Percentiles rank a stretch among this genome's conserved stretches.
Evolutionary conservation across 345 rosid genomes (phyloP).

Genomic region (Populus alba): DNA sequence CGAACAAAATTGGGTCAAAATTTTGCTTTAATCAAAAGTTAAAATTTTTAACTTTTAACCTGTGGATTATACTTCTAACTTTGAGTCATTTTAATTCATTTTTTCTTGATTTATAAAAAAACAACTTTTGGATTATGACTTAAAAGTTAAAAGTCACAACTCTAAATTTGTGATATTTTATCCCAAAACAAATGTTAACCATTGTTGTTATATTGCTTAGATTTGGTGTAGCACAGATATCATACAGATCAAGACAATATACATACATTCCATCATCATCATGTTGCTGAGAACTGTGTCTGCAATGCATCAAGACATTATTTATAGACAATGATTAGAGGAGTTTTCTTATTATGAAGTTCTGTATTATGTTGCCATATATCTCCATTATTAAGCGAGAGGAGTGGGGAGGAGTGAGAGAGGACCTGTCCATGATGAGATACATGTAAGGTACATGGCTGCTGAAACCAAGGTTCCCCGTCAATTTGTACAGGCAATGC

Average conservation of each 20-base stretch:
- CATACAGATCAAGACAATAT: background rate
- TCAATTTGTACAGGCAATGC: slow-evolving; percentile 86
- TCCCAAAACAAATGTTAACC: background rate
- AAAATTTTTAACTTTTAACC: too few relatives aligned
- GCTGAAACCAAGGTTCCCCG: slow-evolving; percentile 96
- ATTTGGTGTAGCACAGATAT: background rate
- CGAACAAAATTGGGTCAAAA: too few relatives aligned
- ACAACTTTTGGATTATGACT: too few relatives aligned
- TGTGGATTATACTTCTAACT: too few relatives aligned
- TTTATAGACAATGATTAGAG: background rate
- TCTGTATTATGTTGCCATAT: background rate
- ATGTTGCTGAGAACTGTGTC: background rate
- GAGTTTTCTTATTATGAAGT: too few relatives aligned
- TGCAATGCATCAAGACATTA: background rate
- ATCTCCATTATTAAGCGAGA: background rate
- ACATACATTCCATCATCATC: background rate
- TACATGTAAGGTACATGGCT: slow-evolving; percentile 70
- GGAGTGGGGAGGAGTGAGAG: slow-evolving; percentile 29
- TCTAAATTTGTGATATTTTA: background rate
- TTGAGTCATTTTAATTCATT: too few relatives aligned
- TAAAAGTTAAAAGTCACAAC: too few relatives aligned
- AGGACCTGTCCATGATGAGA: slow-evolving; percentile 92
- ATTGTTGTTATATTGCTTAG: background rate
- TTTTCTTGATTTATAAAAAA: too few relatives aligned
- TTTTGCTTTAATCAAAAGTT: too few relatives aligned